Evolutionary conservation across 805 yeast species (phyloP), one percentile per base, ranked within the genome.

Genomic region (Cephaloascus albidus): DNA sequence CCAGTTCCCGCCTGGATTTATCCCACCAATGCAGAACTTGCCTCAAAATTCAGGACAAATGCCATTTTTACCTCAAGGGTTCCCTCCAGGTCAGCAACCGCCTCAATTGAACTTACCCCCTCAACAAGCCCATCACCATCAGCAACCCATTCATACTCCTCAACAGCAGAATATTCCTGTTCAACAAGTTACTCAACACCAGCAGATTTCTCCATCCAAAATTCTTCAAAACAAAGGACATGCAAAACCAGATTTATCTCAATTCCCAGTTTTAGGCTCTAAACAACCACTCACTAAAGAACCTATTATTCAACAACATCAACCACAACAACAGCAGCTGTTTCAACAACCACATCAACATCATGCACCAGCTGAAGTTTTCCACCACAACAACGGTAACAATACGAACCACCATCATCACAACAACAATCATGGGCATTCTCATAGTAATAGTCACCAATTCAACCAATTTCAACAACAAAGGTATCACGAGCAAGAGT

Each of bases 181-280:
- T 33, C 51, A 35, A 30, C 47, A 28, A 16, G 40, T 27, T 30
- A 45, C 6, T 6, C 19, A 31, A n/a, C 17, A 31, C 6, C 33
- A 31, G 16, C 15, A 31, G 15, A n/a, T n/a, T 10, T 31, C 33
- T 8, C 33, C 15, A 31, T 14, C 33, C 33, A 31, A 16, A 31
- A 31, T 10, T 14, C 16, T 16, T n/a, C 6, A 31, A 6, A 31
- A n/a, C 5, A n/a, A 8, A n/a, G 14, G 6, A 8, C 33, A 14
- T 8, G 19, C 23, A 5, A 16, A 33, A 18, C 36, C 36, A 18
- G 67, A 66, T 45, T 49, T 60, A 41, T 57, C 68, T 8, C 68
- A 66, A 42, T 65, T 65, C 46, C 72, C 72, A 5, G 67, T 63
- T 12, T 59, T 65, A 42, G 72, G 72, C 1, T 51, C 70, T 4